Base-by-base conservation (phyloP, 768 basidiomycete species). In the Boletellus emodensis region DNA sequence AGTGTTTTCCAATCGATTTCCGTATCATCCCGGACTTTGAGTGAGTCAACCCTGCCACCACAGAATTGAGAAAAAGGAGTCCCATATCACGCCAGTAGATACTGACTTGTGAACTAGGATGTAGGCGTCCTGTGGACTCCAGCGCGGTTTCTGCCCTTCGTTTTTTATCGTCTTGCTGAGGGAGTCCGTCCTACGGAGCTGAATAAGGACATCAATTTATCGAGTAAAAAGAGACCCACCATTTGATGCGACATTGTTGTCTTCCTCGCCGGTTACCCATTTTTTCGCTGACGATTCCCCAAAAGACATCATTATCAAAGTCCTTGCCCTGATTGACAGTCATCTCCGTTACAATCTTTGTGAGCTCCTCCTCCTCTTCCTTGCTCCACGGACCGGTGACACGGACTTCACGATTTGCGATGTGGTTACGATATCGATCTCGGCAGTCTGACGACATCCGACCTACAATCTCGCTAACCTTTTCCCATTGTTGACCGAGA, bases 231-330 rank as follows among this genome's bases (percentile, higher is more conserved):
- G 10, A 37, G 68, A 47, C 52, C 34, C n/a, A 88, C 89, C 90
- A 93, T 78, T 93, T 93, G 39, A 87, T 87, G 42, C 90, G 78
- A 71, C 90, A 92, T 64, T 93, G 90, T 59, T 90, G 87, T 55
- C 90, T 76, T 33, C 84, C 83, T 43, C 90, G 78, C 42, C 67
- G 84, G 20, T 82, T 80, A 35, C 83, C 86, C 90, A 93, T 92
- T 40, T 77, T 75, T 43, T 84, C 78, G 54, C 83, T 84, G 35
- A 93, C 87, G 46, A 76, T 75, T 14, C 82, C 80, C 90, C 90
- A 93, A 68, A 90, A 91, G 32, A 91, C 82, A 54, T 92, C 90
- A 46, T 81, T 83, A 48, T 90, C 88, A 46, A 81, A 66, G 57
- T 85, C 78, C 61, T 81, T 82, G n/a, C 87, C 87, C 64, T 83